These are phyloP conservation scores for Gamarada debralockiae DNA, from an alignment of 495 filamentous ascomycete genomes.

Conservation along the genomic window DNA sequence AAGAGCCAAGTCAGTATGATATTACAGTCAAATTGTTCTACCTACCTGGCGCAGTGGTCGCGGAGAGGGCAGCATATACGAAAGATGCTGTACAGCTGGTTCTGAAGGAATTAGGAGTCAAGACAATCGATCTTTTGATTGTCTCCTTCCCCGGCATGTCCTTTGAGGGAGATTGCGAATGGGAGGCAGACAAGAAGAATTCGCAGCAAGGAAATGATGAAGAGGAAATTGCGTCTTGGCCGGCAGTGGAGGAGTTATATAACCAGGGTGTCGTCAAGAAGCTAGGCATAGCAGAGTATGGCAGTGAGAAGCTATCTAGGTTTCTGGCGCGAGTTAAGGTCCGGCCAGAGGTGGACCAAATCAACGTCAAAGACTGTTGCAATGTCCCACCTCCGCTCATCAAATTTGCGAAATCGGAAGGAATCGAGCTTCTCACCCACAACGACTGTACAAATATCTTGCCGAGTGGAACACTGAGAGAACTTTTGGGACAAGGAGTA, in stretches of 20 bases:
- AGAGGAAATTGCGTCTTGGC: constrained; percentile 61
- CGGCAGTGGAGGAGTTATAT: constrained; percentile 72
- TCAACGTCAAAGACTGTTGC: constrained; percentile 96
- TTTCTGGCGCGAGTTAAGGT: constrained; percentile 55
- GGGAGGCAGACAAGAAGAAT: constrained; percentile 62
- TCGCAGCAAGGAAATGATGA: constrained; percentile 58
- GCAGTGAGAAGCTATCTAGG: constrained; percentile 67
- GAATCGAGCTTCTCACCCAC: constrained; percentile 88
- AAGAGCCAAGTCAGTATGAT: constrained; percentile 79
- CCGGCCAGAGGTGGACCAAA: constrained; percentile 86
- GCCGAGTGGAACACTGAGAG: constrained; percentile 75
- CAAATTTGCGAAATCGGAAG: constrained; percentile 75
- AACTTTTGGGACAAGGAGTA: constrained; percentile 68
- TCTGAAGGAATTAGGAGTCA: constrained; percentile 68
- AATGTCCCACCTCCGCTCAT: constrained; percentile 89
- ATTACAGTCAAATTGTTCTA: constrained; percentile 95
- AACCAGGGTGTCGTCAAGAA: constrained; percentile 63
- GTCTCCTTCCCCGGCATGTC: constrained; percentile 90
- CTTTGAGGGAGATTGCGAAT: constrained; percentile 90
- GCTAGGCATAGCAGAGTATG: constrained; percentile 88
- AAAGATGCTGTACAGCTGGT: constrained; percentile 75
- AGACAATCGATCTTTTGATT: constrained; percentile 81
- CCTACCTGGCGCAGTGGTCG: constrained; percentile 62
- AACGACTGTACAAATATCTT: constrained; percentile 92
- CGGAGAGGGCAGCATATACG: constrained; percentile 60